Conservation (phyloP, 306 rosid genomes). For the Arachis hypogaea region DNA sequence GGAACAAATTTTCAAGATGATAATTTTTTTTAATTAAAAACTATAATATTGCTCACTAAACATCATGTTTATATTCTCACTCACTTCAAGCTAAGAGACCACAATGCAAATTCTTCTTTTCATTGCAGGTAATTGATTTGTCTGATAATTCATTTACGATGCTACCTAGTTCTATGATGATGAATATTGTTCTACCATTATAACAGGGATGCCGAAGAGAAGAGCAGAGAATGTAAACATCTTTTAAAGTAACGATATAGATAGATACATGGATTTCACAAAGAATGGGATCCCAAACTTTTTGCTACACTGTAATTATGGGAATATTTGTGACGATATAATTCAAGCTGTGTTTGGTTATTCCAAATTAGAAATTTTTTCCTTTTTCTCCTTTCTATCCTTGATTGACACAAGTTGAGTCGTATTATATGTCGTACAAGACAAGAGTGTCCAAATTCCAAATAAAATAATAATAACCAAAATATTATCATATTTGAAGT, state of each 20-base stretch:
- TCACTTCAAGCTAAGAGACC: constrained; percentile 62
- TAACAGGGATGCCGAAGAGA: constrained; percentile 86
- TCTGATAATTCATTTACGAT: constrained; percentile 31
- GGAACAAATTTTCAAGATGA: background rate
- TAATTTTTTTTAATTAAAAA: constrained; percentile 10
- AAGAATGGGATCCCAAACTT: too few species aligned
- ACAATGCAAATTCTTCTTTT: constrained; percentile 68
- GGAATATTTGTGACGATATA: too few species aligned
- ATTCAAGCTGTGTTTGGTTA: too few species aligned
- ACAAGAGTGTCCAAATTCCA: too few species aligned
- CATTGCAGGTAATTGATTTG: constrained; percentile 64
- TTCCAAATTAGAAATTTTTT: too few species aligned
- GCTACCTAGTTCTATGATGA: constrained; percentile 6
- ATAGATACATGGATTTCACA: too few species aligned
- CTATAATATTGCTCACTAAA: constrained; percentile 5
- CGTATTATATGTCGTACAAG: too few species aligned
- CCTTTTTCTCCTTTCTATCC: background rate
- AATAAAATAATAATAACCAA: too few species aligned
- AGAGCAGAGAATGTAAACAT: background rate
- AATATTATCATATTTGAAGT: too few species aligned
- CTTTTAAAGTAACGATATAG: too few species aligned
- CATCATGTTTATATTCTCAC: constrained; percentile 63
- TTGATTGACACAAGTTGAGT: too few species aligned
- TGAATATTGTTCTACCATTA: constrained; percentile 25
- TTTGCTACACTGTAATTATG: too few species aligned